These are phyloP conservation scores for Solanum appendiculatum DNA, from an alignment of 257 asterid species.

Conservation along the genomic window DNA sequence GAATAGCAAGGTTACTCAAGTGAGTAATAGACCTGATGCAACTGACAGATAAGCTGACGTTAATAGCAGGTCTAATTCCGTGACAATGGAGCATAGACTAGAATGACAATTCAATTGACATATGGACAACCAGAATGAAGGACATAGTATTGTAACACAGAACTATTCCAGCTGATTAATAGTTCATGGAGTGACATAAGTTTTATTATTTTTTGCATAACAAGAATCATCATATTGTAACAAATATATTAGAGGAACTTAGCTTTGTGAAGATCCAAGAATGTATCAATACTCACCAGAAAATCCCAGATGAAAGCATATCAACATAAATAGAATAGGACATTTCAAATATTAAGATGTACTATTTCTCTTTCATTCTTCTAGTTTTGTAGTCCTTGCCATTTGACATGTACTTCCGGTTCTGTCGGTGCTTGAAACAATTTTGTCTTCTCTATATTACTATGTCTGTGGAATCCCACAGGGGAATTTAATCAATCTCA, in stretches of 20 bases:
- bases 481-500: not conserved
- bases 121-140: not conserved
- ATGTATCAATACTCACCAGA: not conserved
- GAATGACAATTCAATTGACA: not conserved
- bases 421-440: too few relatives aligned
- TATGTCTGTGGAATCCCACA: accelerated
- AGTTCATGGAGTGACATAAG: not conserved
- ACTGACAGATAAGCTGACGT: not conserved
- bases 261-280: not conserved
- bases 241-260: not conserved
- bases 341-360: not conserved
- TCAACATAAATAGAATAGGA: not conserved
- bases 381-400: not conserved
- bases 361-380: too few relatives aligned
- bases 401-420: not conserved
- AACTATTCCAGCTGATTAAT: too few relatives aligned
- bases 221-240: not conserved
- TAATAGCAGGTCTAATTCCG: not conserved
- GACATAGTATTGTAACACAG: too few relatives aligned
- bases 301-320: too few relatives aligned
- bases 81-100: not conserved
- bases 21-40: not conserved
- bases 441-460: not conserved
- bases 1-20: not conserved
- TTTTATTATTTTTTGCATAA: not conserved